Evolutionary conservation across 1,284 basidiomycete genomes (phyloP), one percentile per base, ranked within the genome.

Genomic region (Phaffia rhodozyma): DNA sequence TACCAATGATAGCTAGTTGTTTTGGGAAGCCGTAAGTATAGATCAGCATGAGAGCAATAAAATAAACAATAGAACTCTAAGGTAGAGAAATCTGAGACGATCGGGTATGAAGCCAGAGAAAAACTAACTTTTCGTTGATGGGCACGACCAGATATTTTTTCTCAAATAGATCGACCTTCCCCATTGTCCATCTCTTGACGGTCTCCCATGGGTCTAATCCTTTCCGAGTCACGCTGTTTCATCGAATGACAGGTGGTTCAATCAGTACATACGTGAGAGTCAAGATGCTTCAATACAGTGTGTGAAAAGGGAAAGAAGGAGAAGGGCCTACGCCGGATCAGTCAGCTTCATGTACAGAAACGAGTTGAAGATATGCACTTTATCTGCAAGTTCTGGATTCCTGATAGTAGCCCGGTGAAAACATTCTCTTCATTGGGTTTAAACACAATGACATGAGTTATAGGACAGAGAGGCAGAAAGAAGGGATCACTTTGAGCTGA

Each of bases 331-430:
- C 86, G 82, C 82, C 72, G 82, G 84, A 67, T 81, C 81, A 66
- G 85, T 85, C n/a, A 98, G 77, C 72, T 93, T 92, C 76, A 92
- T 89, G 78, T 91, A 97, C 76, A 99, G 97, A 78, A 97, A 99
- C 0, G 93, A 92, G 72, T 86, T 97, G 79, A 98, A 97, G 7
- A 98, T 81, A 71, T 97, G 85, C 1, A 94, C 81, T 69, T 88
- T 80, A 6, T 86, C 81, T 1, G 83, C 87, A 16, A 89, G 75
- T 13, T 78, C 79, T 0, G 86, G 84, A 65, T 86, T 72, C 30
- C 70, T 73, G 32, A 72, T 74, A 63, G 82, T 79, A 27, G 89
- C 73, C 16, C 82, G 78, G 61, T 78, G 79, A 16, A 86, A 76
- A 82, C 86, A 87, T 27, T 85, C 77, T 72, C 90, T 92, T 63